Conservation (phyloP, 2,329 filamentous ascomycete species). For the Stemphylium lycopersici region DNA sequence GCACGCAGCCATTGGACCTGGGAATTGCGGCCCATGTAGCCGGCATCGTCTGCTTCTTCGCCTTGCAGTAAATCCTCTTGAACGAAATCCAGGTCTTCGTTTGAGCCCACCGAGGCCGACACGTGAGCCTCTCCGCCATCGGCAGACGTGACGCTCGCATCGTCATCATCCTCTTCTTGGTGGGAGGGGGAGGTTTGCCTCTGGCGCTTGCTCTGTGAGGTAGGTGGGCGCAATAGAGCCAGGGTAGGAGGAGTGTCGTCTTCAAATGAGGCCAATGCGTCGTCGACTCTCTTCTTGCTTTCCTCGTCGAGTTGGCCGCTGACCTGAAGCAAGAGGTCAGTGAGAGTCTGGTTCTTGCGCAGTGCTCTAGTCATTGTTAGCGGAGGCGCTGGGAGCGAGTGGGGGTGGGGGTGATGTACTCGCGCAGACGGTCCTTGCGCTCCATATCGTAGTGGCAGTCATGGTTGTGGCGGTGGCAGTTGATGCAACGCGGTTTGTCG, state of each 20-base stretch:
- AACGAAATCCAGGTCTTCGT: constrained; percentile 17
- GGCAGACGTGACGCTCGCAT: background rate
- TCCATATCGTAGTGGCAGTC: constrained; percentile 42
- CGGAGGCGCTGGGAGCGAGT: background rate
- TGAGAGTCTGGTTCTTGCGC: constrained; percentile 22
- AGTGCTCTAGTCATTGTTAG: constrained; percentile 10
- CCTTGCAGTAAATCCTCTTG: constrained; percentile 28
- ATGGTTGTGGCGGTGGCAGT: constrained; percentile 35
- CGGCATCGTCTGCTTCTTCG: constrained; percentile 24
- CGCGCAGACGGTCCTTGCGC: constrained; percentile 42
- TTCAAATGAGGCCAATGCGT: constrained; percentile 16
- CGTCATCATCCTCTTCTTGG: constrained; percentile 1
- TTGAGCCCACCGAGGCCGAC: constrained; percentile 18
- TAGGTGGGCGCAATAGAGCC: background rate
- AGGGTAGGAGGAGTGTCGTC: constrained; percentile 8
- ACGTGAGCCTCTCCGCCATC: constrained; percentile 8
- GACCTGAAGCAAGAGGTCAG: constrained; percentile 24
- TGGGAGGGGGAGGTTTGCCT: constrained; percentile 1
- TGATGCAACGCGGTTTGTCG: constrained; percentile 36
- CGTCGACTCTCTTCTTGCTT: constrained; percentile 16
- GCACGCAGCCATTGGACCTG: constrained; percentile 35
- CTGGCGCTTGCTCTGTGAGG: constrained; percentile 10
- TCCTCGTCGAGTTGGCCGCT: constrained; percentile 16
- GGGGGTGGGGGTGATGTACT: constrained; percentile 20
- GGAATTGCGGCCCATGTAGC: constrained; percentile 34